Percentiles rank a stretch among this genome's conserved stretches.
Conservation (phyloP, 1,139 yeast genomes). For the Suhomyces taliae region DNA sequence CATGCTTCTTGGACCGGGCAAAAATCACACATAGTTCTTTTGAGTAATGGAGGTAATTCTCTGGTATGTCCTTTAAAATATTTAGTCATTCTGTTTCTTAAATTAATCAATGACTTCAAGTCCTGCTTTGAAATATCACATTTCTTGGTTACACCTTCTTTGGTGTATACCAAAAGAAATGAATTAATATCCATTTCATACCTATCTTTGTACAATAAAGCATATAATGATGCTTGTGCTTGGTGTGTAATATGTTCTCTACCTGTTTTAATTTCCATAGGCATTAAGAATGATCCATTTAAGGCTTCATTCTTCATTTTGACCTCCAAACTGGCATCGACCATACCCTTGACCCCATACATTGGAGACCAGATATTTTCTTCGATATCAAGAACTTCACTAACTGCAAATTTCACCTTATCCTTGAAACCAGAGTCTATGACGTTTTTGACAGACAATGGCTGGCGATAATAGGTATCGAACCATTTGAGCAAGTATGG, state of each 20-base stretch:
- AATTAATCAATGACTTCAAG: constrained; percentile 60
- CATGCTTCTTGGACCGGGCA: constrained; percentile 67
- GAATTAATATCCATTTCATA: constrained; percentile 67
- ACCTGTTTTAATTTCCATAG: constrained; percentile 91
- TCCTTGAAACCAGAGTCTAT: constrained; percentile 42
- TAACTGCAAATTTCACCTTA: constrained; percentile 48
- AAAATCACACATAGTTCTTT: constrained; percentile 60
- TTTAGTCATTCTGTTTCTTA: constrained; percentile 69
- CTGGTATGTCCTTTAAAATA: constrained; percentile 52
- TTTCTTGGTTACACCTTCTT: constrained; percentile 53
- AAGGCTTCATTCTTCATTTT: constrained; percentile 27
- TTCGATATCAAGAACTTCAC: constrained; percentile 76
- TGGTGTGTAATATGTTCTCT: constrained; percentile 65
- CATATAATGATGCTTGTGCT: constrained; percentile 87
- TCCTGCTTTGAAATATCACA: constrained; percentile 58
- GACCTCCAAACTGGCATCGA: constrained; percentile 84
- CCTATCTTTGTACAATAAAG: constrained; percentile 74
- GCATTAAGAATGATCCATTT: constrained; percentile 55
- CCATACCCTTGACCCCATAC: constrained; percentile 87
- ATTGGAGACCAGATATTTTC: constrained; percentile 91
- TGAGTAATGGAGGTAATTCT: constrained; percentile 59
- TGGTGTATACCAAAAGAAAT: constrained; percentile 75
- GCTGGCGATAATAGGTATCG: constrained; percentile 37
- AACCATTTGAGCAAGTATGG: constrained; percentile 69
- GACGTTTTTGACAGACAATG: constrained; percentile 20